Percentiles rank a stretch among this genome's conserved stretches.
Conservation (phyloP, 2,329 filamentous ascomycete genomes). For the Mollisiaceae sp. region DNA sequence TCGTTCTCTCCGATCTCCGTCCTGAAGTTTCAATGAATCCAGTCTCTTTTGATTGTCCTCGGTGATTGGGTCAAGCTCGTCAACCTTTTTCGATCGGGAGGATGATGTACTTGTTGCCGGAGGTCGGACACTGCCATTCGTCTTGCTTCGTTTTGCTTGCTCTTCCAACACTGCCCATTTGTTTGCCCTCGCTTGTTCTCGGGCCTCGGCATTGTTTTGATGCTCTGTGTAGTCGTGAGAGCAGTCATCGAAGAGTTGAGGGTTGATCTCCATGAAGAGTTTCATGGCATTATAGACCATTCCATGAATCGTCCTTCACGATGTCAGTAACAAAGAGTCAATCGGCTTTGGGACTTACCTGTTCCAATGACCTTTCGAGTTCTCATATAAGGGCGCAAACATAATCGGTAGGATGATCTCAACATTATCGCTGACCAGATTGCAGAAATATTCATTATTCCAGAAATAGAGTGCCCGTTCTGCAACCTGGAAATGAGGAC, state of each 20-base stretch:
- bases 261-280: constrained; percentile 99
- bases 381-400: constrained; percentile 98
- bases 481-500: constrained; percentile 97
- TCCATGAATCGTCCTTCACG: constrained; percentile 87
- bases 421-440: constrained; percentile 97
- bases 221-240: constrained; percentile 97
- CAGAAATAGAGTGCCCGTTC: constrained; percentile 98
- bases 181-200: constrained; percentile 79
- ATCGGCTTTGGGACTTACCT: constrained; percentile 61
- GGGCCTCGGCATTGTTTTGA: constrained; percentile 87
- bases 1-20: constrained; percentile 68
- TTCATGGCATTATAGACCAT: constrained; percentile 99
- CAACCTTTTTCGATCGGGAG: constrained; percentile 55
- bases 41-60: constrained; percentile 87
- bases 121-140: constrained; percentile 46
- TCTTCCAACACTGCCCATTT: constrained; percentile 89
- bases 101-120: constrained; percentile 44
- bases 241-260: constrained; percentile 97
- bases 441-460: constrained; percentile 99
- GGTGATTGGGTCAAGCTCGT: constrained; percentile 79
- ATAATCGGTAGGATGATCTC: constrained; percentile 98
- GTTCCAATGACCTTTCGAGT: constrained; percentile 99
- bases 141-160: constrained; percentile 74
- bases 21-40: constrained; percentile 88
- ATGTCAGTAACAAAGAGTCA: constrained; percentile 42